These are phyloP conservation scores for Podospora anserina DNA, from an alignment of 495 filamentous ascomycete genomes.

Conservation along the genomic window DNA sequence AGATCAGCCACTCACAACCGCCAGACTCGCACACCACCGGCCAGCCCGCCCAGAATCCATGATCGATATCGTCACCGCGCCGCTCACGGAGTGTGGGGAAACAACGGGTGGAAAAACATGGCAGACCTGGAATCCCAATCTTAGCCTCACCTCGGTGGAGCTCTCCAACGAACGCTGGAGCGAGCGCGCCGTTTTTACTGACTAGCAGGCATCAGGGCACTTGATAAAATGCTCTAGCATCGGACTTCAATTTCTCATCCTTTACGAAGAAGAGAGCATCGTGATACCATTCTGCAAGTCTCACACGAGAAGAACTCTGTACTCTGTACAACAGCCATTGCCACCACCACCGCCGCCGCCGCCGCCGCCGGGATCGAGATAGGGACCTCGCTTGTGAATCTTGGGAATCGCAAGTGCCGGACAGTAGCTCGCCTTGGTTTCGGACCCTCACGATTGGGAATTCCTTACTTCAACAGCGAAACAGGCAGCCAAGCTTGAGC, in stretches of 20 bases:
- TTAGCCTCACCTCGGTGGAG: constrained; percentile 4
- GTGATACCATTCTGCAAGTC: neutral
- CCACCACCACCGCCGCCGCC: neutral
- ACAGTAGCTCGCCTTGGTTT: constrained; percentile 12
- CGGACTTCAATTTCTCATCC: neutral
- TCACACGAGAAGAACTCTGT: neutral
- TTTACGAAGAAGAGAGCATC: neutral
- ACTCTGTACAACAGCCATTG: neutral
- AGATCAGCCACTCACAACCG: constrained; percentile 1
- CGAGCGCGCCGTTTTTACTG: neutral
- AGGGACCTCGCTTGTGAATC: constrained; percentile 20
- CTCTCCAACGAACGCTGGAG: neutral
- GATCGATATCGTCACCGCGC: neutral
- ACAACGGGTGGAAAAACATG: neutral
- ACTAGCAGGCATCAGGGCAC: neutral
- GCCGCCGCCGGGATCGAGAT: neutral
- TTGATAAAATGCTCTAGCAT: neutral
- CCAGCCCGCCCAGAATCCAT: constrained; percentile 5
- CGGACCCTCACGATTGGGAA: constrained; percentile 11
- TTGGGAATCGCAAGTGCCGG: constrained; percentile 23
- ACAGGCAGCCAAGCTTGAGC: neutral
- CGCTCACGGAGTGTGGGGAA: constrained; percentile 13
- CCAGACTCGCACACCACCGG: constrained; percentile 18
- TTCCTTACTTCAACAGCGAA: neutral
- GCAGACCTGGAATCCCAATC: neutral